Percentiles rank a stretch among this genome's conserved stretches.
These are phyloP conservation scores for Aspergillus unguis DNA, from an alignment of 2,329 filamentous ascomycete species.

Conservation along the genomic window DNA sequence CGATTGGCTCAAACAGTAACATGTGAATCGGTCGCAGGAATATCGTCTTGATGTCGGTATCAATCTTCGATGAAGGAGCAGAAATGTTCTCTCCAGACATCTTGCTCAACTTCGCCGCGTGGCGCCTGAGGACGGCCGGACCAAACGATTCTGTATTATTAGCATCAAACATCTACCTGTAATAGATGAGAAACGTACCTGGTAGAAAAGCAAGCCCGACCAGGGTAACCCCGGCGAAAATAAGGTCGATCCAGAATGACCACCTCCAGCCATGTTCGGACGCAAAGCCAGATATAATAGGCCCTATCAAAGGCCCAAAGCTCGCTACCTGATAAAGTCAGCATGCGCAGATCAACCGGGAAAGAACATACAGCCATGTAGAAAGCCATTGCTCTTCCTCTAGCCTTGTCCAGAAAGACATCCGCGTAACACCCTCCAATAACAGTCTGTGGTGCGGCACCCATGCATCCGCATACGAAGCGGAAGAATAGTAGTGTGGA, in stretches of 20 bases:
- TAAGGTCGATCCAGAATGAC: conserved; percentile 59
- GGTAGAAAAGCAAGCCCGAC: conserved; percentile 61
- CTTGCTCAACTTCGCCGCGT: conserved; percentile 58
- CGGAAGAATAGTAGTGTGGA: conserved; percentile 42
- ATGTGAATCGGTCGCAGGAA: conserved; percentile 70
- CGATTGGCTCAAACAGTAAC: conserved; percentile 69
- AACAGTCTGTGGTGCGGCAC: conserved; percentile 43
- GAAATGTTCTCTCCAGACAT: conserved; percentile 46
- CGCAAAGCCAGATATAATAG: conserved; percentile 46
- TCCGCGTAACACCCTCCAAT: conserved; percentile 48
- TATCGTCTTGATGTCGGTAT: conserved; percentile 61
- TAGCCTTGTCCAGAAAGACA: conserved; percentile 37
- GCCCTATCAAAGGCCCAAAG: conserved; percentile 42
- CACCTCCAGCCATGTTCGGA: conserved; percentile 44
- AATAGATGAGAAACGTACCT: conserved; percentile 16
- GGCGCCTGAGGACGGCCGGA: conserved; percentile 55
- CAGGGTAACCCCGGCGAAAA: conserved; percentile 60
- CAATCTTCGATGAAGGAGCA: conserved; percentile 59
- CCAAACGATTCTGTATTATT: conserved; percentile 54
- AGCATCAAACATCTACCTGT: too few relatives aligned
- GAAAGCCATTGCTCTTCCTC: conserved; percentile 38
- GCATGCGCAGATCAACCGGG: background rate
- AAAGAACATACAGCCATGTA: conserved; percentile 38
- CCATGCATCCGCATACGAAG: conserved; percentile 40
- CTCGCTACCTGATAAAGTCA: conserved; percentile 28